Conservation (phyloP, 768 basidiomycete genomes). For the Amanita polypyramis region DNA sequence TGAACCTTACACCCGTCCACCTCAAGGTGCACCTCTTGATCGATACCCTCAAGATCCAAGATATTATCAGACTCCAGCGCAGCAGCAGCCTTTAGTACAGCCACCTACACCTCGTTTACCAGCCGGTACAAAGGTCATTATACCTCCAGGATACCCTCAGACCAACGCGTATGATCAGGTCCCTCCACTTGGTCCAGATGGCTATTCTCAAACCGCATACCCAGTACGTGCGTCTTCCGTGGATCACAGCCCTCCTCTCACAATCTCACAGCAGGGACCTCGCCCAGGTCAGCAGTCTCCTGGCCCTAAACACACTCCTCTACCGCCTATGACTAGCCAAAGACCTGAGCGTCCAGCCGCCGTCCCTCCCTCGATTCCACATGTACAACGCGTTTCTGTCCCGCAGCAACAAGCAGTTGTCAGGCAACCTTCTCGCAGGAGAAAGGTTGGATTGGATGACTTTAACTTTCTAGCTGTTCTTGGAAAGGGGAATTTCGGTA, state of each 20-base stretch:
- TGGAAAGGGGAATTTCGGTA: slow-evolving; percentile 99
- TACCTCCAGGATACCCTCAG: slow-evolving; percentile 35
- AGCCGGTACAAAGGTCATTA: slow-evolving; percentile 30
- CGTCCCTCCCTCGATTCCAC: slow-evolving; percentile 13
- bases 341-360: slow-evolving; percentile 19
- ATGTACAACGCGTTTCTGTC: slow-evolving; percentile 16
- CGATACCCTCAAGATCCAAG: slow-evolving; percentile 33
- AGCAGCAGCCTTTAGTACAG: slow-evolving; percentile 15
- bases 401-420: slow-evolving; percentile 24
- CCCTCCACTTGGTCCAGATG: slow-evolving; percentile 16
- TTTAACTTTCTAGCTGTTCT: slow-evolving; percentile 99
- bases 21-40: slow-evolving; percentile 23
- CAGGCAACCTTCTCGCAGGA: slow-evolving; percentile 43
- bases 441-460: slow-evolving; percentile 94
- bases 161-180: slow-evolving; percentile 25
- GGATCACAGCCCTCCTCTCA: background rate
- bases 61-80: slow-evolving; percentile 23
- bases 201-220: slow-evolving; percentile 25
- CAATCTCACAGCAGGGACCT: slow-evolving; percentile 13
- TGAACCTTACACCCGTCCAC: slow-evolving; percentile 29
- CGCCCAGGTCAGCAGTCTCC: slow-evolving; percentile 7
- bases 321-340: slow-evolving; percentile 18
- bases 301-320: slow-evolving; percentile 19
- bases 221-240: slow-evolving; percentile 17
- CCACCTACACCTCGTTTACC: slow-evolving; percentile 25